Percentiles rank a stretch among this genome's conserved stretches.
Evolutionary conservation across 306 rosid genomes (phyloP).

Genomic region (Quercus agrifolia): DNA sequence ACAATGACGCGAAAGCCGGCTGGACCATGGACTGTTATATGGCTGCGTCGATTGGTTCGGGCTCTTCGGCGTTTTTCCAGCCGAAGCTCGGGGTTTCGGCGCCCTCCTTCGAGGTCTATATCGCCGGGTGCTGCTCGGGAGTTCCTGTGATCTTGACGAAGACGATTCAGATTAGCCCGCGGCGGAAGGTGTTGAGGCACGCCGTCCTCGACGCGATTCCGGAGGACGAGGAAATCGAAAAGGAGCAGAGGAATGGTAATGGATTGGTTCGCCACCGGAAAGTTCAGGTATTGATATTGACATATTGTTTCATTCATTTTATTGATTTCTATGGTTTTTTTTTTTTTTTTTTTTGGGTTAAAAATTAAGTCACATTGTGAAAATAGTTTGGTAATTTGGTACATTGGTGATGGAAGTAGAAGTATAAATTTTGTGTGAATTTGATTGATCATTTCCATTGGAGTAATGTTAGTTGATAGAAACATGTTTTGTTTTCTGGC

Average conservation of each 20-base stretch:
- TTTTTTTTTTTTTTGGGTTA: too few relatives aligned
- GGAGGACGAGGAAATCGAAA: slow-evolving; percentile 74
- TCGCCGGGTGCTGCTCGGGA: slow-evolving; percentile 83
- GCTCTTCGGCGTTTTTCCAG: slow-evolving; percentile 63
- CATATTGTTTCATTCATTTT: neutral
- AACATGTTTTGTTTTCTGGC: too few relatives aligned
- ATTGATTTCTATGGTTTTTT: too few relatives aligned
- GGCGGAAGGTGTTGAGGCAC: slow-evolving; percentile 57
- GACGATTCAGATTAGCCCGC: slow-evolving; percentile 68
- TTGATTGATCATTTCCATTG: too few relatives aligned
- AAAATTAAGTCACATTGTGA: too few relatives aligned
- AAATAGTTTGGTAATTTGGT: too few relatives aligned
- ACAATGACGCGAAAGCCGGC: slow-evolving; percentile 40
- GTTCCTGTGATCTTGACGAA: slow-evolving; percentile 72
- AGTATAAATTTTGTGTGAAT: too few relatives aligned
- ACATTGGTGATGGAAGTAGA: too few relatives aligned
- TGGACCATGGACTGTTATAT: slow-evolving; percentile 80
- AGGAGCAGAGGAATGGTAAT: slow-evolving; percentile 35
- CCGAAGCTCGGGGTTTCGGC: slow-evolving; percentile 71
- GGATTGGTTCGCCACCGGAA: slow-evolving; percentile 41
- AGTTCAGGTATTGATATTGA: slow-evolving; percentile 43
- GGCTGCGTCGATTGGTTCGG: slow-evolving; percentile 52
- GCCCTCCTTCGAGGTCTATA: slow-evolving; percentile 74
- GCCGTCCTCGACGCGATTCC: slow-evolving; percentile 72
- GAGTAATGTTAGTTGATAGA: too few relatives aligned